Percentiles rank a stretch among this genome's conserved stretches.
Evolutionary conservation across 371 early-diverging fungal genomes (phyloP).

Genomic region (Nematocida ironsii): DNA sequence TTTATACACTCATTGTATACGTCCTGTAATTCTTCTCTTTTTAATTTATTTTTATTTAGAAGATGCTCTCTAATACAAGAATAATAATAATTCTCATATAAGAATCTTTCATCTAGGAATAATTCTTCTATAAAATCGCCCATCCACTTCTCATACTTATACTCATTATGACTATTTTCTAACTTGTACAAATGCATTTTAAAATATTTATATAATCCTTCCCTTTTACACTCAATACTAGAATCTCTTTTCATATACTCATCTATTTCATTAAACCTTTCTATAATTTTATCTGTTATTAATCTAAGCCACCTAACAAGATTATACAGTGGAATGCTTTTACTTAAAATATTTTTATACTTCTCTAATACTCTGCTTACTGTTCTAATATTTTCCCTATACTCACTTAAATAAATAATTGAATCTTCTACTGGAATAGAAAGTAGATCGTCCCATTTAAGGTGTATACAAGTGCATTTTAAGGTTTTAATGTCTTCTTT

Average conservation of each 20-base stretch:
- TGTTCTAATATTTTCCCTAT: neutral
- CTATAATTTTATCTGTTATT: neutral
- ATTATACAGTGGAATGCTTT: neutral
- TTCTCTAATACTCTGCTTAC: neutral
- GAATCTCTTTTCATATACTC: neutral
- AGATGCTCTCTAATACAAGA: neutral
- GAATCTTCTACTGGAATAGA: neutral
- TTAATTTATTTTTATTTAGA: neutral
- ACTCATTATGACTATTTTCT: neutral
- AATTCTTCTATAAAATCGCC: neutral
- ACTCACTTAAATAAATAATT: neutral
- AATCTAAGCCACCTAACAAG: neutral
- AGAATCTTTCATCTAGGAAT: neutral
- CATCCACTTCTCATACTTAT: neutral
- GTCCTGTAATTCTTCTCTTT: neutral
- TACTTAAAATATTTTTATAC: neutral
- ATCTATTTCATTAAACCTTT: neutral
- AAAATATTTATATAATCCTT: neutral
- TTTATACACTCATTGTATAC: constrained; percentile 1
- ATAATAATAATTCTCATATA: constrained; percentile 5
- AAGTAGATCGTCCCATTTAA: neutral
- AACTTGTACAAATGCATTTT: neutral
- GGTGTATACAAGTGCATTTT: neutral
- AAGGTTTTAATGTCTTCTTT: neutral
- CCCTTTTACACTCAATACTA: neutral